Evolutionary conservation across 1,284 basidiomycete species (phyloP).

Genomic region (Cystobasidium pallidum): DNA sequence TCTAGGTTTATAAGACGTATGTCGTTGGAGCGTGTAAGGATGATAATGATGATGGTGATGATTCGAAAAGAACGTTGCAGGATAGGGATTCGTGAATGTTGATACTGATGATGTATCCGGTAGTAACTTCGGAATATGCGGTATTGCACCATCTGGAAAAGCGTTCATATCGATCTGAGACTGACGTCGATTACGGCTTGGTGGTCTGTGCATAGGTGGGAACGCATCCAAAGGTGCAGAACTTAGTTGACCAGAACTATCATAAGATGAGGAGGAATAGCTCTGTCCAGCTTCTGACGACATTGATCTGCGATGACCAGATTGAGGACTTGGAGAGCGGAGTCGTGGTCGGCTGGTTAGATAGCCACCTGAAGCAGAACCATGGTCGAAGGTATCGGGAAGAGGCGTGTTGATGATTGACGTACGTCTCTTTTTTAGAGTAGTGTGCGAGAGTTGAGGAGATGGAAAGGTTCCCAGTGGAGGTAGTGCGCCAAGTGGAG

Average conservation of each 20-base stretch:
- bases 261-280: not conserved
- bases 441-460: not conserved
- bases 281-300: slow-evolving; percentile 13
- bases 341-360: slow-evolving; percentile 4
- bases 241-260: not conserved
- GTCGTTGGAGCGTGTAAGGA: not conserved
- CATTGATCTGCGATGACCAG: slow-evolving; percentile 10
- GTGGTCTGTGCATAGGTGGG: slow-evolving; percentile 6
- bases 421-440: slow-evolving; percentile 1
- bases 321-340: not conserved
- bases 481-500: slow-evolving; percentile 17
- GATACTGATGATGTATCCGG: not conserved
- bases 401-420: not conserved
- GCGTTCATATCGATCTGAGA: not conserved
- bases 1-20: slow-evolving; percentile 5
- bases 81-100: not conserved
- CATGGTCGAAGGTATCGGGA: slow-evolving; percentile 4
- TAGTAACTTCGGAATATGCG: slow-evolving; percentile 4
- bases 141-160: not conserved
- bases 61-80: not conserved
- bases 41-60: not conserved
- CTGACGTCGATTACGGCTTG: not conserved
- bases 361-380: not conserved
- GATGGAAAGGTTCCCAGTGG: slow-evolving; percentile 2
- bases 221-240: not conserved